Base-by-base conservation (phyloP, 73 alveolate genomes). In the Durusdinium trenchii region DNA sequence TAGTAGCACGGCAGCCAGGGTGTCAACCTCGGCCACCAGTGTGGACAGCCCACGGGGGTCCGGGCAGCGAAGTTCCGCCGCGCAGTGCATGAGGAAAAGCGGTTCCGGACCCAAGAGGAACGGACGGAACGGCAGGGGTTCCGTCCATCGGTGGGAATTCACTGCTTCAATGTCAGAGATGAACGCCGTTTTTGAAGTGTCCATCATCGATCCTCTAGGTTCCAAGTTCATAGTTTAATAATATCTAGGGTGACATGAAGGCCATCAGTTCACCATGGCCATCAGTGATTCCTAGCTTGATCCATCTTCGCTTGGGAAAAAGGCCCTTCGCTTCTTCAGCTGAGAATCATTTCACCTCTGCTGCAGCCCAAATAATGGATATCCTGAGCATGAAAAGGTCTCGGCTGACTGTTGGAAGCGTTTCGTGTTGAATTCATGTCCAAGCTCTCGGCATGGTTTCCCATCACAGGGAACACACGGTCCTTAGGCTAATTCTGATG, bases 361-460 rank as follows among this genome's bases (percentile, higher is more conserved):
- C 76, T 45, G 87, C 97, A 90, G 52, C 97, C 97, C 10, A 90
- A 87, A 75, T 57, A 90, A 57, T 90, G 97, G 42, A 90, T 69
- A 57, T 90, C 97, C 90, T 79, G 18, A 23, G 87, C n/a, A 32
- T n/a, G n/a, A n/a, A n/a, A n/a, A n/a, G n/a, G n/a, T n/a, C n/a
- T n/a, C n/a, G n/a, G n/a, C n/a, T n/a, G n/a, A n/a, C n/a, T n/a
- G n/a, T n/a, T n/a, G n/a, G n/a, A n/a, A n/a, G n/a, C n/a, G n/a
- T n/a, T n/a, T n/a, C n/a, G n/a, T n/a, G n/a, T n/a, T n/a, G n/a
- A n/a, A n/a, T n/a, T n/a, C n/a, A n/a, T n/a, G n/a, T n/a, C n/a
- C 48, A 67, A 47, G 90, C 48, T 60, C 40, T 26, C 64, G 20
- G 50, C 96, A 32, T 32, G 73, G 54, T 36, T 51, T 42, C 97